phyloP scores from a whole-genome alignment of 73 alveolate genomes.

The Paramecium sexaurelia region DNA sequence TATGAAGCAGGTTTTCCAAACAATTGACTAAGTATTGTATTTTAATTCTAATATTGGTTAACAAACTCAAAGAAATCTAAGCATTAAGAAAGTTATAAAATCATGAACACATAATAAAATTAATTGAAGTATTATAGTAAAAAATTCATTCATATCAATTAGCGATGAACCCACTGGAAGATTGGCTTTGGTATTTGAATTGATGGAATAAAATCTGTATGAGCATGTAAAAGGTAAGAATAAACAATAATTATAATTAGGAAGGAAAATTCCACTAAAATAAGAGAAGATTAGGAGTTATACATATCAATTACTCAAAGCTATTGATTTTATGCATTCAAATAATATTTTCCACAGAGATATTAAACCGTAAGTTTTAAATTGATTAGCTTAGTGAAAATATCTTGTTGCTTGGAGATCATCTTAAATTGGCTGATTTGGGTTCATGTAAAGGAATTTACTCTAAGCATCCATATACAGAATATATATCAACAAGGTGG shows the following conservation, averaged over 20 bases:
- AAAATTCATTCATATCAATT: neutral
- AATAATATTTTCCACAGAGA: conserved; percentile 94
- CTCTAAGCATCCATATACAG: conserved; percentile 93
- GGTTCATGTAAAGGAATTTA: conserved; percentile 95
- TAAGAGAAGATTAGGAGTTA: conserved; percentile 75
- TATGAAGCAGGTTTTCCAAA: conserved; percentile 85
- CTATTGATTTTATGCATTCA: conserved; percentile 91
- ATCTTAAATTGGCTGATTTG: conserved; percentile 90
- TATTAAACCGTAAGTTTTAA: conserved; percentile 83
- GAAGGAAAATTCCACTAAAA: conserved; percentile 56
- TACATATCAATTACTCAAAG: conserved; percentile 83
- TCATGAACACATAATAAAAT: conserved; percentile 96
- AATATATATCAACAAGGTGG: conserved; percentile 91
- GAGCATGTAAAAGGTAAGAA: conserved; percentile 79
- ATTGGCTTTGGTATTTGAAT: conserved; percentile 86
- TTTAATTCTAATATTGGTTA: conserved; percentile 70
- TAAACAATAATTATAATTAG: neutral
- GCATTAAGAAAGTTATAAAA: conserved; percentile 95
- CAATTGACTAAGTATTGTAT: conserved; percentile 84
- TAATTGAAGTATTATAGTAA: conserved; percentile 69
- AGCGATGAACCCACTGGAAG: conserved; percentile 83
- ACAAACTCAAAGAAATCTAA: conserved; percentile 73
- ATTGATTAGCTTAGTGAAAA: conserved; percentile 70
- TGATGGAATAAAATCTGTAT: conserved; percentile 88
- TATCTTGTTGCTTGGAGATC: conserved; percentile 74